These are phyloP conservation scores for Pseudocercospora macadamiae DNA, from an alignment of 2,329 filamentous ascomycete genomes.

Conservation along the genomic window DNA sequence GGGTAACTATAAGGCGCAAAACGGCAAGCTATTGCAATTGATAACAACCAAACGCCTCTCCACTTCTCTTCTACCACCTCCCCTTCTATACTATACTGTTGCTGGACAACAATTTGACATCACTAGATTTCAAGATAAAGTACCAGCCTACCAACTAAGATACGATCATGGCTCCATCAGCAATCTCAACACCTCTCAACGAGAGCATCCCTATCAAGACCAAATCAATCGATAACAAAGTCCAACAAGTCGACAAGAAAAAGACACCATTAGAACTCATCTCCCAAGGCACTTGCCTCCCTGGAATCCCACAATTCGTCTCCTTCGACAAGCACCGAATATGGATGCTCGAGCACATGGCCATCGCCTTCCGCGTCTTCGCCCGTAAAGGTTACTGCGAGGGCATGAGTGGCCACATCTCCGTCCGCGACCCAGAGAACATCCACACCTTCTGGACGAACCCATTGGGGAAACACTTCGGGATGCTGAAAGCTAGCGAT, in stretches of 20 bases:
- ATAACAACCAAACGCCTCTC: neutral
- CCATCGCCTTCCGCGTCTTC: slow-evolving; percentile 69
- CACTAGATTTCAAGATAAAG: too few relatives aligned
- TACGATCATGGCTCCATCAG: slow-evolving; percentile 35
- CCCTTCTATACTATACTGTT: neutral
- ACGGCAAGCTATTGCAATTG: neutral
- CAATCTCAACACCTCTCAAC: slow-evolving; percentile 23
- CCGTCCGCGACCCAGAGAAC: slow-evolving; percentile 66
- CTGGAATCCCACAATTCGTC: slow-evolving; percentile 60
- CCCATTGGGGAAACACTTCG: slow-evolving; percentile 67
- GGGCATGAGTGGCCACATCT: slow-evolving; percentile 71
- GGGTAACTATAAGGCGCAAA: neutral
- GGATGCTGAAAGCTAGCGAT: slow-evolving; percentile 64
- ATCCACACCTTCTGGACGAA: slow-evolving; percentile 70
- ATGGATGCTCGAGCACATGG: slow-evolving; percentile 67
- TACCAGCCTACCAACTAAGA: neutral
- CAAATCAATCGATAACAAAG: slow-evolving; percentile 14
- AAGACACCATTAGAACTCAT: slow-evolving; percentile 44
- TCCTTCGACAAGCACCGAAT: slow-evolving; percentile 60
- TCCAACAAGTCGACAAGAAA: slow-evolving; percentile 27
- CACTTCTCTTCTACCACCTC: neutral
- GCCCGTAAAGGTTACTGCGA: slow-evolving; percentile 67
- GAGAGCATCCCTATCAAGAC: slow-evolving; percentile 23
- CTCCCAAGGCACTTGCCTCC: slow-evolving; percentile 51
- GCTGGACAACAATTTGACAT: too few relatives aligned